Evolutionary conservation across 2,329 filamentous ascomycete genomes (phyloP), one percentile per base, ranked within the genome.

Genomic region (Phialophora verrucosa): DNA sequence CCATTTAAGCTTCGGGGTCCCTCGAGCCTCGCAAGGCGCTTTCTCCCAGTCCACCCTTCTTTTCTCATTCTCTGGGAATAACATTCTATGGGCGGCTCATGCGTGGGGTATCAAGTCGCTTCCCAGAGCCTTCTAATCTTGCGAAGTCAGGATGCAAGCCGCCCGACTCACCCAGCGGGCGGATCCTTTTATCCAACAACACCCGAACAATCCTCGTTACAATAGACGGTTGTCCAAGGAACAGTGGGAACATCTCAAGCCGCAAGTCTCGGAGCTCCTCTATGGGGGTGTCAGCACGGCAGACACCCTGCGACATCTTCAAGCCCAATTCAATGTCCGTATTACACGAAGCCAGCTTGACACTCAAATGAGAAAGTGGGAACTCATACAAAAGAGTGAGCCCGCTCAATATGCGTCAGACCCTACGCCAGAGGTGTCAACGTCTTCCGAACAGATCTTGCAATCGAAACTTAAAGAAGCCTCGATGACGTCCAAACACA

Each of bases 151-250:
- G n/a, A 59, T 59, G 56, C 12, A 35, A 20, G 23, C 42, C 44
- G 38, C 27, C 44, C 25, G 14, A n/a, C 42, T 29, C 27, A 31
- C 8, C n/a, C n/a, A 12, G 20, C 58, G 44, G 17, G 11, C 27
- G 6, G 44, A 60, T 38, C 29, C 29, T 53, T 65, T 65, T 49
- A 65, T 65, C 6, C 35, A 25, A 23, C 56, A 65, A 44, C 50
- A 67, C 38, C 67, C 64, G 3, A 63, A 60, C 31, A 47, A 54
- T 49, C 44, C 64, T 23, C 64, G 64, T 11, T 69, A 69, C 64
- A 69, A 60, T 23, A 47, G 50, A 50, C 42, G 64, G 20, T 60
- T 69, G 6, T 59, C 64, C 35, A 60, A 57, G 20, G 53, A 62
- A 44, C 51, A 62, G 62, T 69, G 67, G 67, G 57, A 62, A n/a